Evolutionary conservation across 176 grass and related monocot species (phyloP), one percentile per base, ranked within the genome.

Genomic region (Neostapfia colusana): DNA sequence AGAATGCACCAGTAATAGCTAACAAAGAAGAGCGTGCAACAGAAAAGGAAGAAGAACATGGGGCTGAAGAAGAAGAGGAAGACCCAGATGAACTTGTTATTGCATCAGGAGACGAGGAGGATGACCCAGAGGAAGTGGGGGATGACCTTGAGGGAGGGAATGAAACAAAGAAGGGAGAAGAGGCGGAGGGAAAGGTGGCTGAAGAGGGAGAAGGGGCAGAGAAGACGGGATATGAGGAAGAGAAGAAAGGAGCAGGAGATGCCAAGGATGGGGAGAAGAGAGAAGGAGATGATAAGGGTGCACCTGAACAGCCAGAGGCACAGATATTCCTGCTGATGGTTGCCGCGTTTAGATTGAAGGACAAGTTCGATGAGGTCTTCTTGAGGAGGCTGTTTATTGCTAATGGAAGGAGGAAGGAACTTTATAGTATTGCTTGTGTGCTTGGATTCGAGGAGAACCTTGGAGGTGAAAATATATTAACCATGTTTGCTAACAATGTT

Each of bases 241-340:
- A 37, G 16, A 69, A 62, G 51, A 85, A 77, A 71, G 83, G 43
- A 28, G 55, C 1, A 2, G 61, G 27, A 40, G 72, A 37, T 7
- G 38, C 16, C 13, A 65, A 81, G 84, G 63, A 83, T 23, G 72
- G 41, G 75, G 54, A 56, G 59, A 81, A 83, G 36, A 72, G 35
- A 57, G 79, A 25, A 27, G 79, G 35, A n/a, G 71, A 23, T 28
- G 60, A 63, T 4, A 78, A 81, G 41, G 45, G 74, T 70, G 66
- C 56, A 20, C 13, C 61, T 1, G 76, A 78, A 3, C 65, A 75
- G 43, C 73, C 67, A 3, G 92, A 91, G 62, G 89, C 37, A 7
- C 93, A 96, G 51, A 76, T 91, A 63, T 89, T 96, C 61, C 39
- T 96, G 34, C 89, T 85, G 72, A 89, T 96, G 48, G 82, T 88